These are phyloP conservation scores for Diaporthe longicolla DNA, from an alignment of 2,329 filamentous ascomycete species.

Conservation along the genomic window DNA sequence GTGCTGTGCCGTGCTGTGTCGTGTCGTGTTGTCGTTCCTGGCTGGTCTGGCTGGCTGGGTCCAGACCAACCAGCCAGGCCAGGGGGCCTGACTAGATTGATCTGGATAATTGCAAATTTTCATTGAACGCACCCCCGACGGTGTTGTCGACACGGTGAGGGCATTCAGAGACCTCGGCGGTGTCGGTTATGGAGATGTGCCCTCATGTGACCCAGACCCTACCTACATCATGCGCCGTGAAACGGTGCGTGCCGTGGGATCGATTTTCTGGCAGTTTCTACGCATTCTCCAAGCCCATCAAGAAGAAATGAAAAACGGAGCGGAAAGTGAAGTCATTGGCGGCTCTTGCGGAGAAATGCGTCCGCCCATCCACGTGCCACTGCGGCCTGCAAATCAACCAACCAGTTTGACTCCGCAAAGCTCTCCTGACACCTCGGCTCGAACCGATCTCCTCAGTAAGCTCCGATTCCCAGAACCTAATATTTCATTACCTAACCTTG, in stretches of 20 bases:
- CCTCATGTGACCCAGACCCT: background rate
- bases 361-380: conserved; percentile 20
- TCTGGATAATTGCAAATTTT: background rate
- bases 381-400: conserved; percentile 1
- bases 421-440: background rate
- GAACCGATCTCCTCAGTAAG: conserved; percentile 3
- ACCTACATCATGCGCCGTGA: background rate
- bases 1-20: too few relatives aligned
- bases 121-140: too few relatives aligned
- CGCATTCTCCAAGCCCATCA: background rate
- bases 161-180: conserved; percentile 4
- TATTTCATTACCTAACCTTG: background rate
- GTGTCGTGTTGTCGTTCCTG: background rate
- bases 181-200: background rate
- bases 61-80: background rate
- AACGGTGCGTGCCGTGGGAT: background rate
- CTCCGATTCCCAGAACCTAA: background rate
- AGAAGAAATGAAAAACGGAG: background rate
- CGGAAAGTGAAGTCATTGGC: background rate
- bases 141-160: background rate
- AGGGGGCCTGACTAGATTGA: background rate
- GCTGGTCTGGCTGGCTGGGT: background rate
- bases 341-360: background rate
- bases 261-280: conserved; percentile 10
- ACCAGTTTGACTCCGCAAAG: background rate